Evolutionary conservation across 768 basidiomycete genomes (phyloP), one percentile per base, ranked within the genome.

Genomic region (Hygrophorus russula): DNA sequence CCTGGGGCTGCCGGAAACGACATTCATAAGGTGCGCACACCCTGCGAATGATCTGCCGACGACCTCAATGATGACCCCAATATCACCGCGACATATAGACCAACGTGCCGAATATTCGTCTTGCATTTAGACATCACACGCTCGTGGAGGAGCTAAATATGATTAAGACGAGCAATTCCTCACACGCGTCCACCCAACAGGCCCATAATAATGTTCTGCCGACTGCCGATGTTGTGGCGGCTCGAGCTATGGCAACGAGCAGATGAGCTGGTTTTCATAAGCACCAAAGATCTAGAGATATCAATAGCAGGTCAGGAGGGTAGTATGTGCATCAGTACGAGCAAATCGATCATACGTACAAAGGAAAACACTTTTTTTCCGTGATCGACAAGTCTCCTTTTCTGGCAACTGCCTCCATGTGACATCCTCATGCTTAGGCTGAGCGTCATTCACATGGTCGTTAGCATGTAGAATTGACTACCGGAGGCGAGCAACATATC

Each of bases 1-100:
- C 85, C 90, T 2, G 96, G 96, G 14, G 81, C 87, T 1, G 79
- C 80, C 5, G 96, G 96, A 2, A 99, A 99, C 58, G 89, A 94
- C 54, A 98, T 98, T 46, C 71, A 96, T 60, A 97, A 96, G 78
- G 91, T 85, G 34, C 10, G 64, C 51, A 18, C 29, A 35, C 5
- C 10, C 4, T 44, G 28, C 42, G 18, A 15, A 15, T n/a, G n/a
- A 10, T n/a, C 46, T 14, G 19, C 39, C 29, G 37, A 32, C 9
- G 40, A n/a, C 20, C 36, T 44, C 24, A 10, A 36, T 18, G 32
- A 33, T 17, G 29, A 44, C 18, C n/a, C n/a, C n/a, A n/a, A 34
- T 47, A 18, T 39, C 50, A 20, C 37, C 8, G 39, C 47, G 33
- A 41, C 28, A 45, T 20, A 13, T 45, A 93, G 90, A 98, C 96